Conservation (phyloP, 495 filamentous ascomycete species). For the Neurospora sp. region DNA sequence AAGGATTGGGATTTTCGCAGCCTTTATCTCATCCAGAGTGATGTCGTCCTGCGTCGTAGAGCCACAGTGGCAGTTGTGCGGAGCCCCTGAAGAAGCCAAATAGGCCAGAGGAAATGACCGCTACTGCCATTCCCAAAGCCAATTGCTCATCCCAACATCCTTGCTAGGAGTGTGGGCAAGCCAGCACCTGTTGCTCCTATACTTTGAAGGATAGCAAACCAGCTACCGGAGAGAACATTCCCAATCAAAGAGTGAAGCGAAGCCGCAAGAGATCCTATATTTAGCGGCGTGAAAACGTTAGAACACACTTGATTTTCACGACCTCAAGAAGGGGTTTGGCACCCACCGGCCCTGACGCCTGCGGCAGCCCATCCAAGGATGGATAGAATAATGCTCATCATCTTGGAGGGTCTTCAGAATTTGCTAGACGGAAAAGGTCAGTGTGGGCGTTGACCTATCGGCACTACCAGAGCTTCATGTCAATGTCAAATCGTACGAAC, state of each 20-base stretch:
- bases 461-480: background rate
- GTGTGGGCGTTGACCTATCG: rapidly evolving
- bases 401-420: too few species aligned
- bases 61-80: background rate
- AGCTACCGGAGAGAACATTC: background rate
- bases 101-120: background rate
- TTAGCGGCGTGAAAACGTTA: too few species aligned
- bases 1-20: background rate
- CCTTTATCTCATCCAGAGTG: background rate
- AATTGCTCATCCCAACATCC: background rate
- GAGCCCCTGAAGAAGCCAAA: background rate
- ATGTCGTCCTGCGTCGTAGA: rapidly evolving
- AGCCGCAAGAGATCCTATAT: background rate
- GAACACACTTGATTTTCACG: too few species aligned
- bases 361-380: too few species aligned
- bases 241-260: background rate
- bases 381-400: too few species aligned
- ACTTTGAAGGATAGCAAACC: background rate
- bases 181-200: background rate
- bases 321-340: too few species aligned
- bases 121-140: background rate
- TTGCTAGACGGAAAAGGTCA: background rate
- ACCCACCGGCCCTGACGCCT: too few species aligned
- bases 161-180: background rate
- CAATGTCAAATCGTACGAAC: background rate